Conservation (phyloP, 2,329 filamentous ascomycete genomes). For the Trichoderma atrobrunneum region DNA sequence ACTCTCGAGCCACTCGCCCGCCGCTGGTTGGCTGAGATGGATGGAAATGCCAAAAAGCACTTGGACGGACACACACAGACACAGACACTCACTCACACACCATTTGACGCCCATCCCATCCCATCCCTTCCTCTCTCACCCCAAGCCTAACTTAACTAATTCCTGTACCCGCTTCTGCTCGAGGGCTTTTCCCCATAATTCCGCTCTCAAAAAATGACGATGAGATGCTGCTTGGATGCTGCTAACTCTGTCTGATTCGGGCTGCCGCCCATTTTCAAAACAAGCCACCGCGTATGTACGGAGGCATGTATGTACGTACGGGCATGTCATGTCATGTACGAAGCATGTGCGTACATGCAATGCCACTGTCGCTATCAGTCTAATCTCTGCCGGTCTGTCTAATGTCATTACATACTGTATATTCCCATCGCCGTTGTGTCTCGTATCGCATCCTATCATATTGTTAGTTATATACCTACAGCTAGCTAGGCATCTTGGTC, state of each 20-base stretch:
- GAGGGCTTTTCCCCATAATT: neutral
- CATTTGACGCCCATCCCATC: neutral
- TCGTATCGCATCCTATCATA: neutral
- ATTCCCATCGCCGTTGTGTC: neutral
- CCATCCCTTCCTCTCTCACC: neutral
- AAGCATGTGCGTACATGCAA: neutral
- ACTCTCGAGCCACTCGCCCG: neutral
- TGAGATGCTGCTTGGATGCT: neutral
- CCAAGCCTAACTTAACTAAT: neutral
- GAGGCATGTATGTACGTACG: neutral
- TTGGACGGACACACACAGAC: neutral
- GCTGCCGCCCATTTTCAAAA: neutral
- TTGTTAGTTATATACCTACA: neutral
- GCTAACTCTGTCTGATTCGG: neutral
- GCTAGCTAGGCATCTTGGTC: neutral
- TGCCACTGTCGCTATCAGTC: slow-evolving; percentile 1
- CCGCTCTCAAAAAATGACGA: neutral
- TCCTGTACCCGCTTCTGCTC: neutral
- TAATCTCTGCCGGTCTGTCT: neutral
- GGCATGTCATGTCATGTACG: neutral
- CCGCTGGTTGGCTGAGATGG: slow-evolving; percentile 1
- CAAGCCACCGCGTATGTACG: neutral
- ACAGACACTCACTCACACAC: neutral
- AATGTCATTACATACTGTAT: neutral
- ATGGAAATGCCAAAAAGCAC: neutral